Conservation (phyloP, 2,329 filamentous ascomycete species). For the Phaeomoniella chlamydospora region DNA sequence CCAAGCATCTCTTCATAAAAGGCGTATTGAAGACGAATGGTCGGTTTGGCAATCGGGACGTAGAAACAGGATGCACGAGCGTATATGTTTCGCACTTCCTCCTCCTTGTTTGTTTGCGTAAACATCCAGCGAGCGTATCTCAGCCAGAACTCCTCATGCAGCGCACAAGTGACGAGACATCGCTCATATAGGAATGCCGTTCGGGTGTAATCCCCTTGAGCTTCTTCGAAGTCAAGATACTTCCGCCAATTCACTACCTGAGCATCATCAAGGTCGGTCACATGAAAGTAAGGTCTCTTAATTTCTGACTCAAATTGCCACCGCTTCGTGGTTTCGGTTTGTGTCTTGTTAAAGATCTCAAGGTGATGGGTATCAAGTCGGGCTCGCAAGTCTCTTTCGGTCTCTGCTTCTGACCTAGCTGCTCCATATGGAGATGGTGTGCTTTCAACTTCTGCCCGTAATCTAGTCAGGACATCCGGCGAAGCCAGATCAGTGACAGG, state of each 20-base stretch:
- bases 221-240: constrained; percentile 91
- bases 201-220: constrained; percentile 61
- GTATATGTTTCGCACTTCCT: constrained; percentile 86
- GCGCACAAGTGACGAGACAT: constrained; percentile 79
- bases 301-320: constrained; percentile 94
- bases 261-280: constrained; percentile 75
- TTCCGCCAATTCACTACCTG: constrained; percentile 88
- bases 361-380: constrained; percentile 72
- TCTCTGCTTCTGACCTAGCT: constrained; percentile 55
- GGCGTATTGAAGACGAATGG: constrained; percentile 77
- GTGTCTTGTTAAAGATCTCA: constrained; percentile 65
- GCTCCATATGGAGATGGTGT: constrained; percentile 39
- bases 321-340: constrained; percentile 77
- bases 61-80: constrained; percentile 72
- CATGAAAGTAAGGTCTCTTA: constrained; percentile 93
- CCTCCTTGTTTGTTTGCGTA: constrained; percentile 62
- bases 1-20: constrained; percentile 84
- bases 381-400: constrained; percentile 67
- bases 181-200: constrained; percentile 82
- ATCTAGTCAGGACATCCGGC: constrained; percentile 50
- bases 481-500: constrained; percentile 62
- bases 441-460: constrained; percentile 57
- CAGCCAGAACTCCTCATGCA: constrained; percentile 97
- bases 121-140: constrained; percentile 95
- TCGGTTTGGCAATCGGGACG: constrained; percentile 73